Evolutionary conservation across 2,329 filamentous ascomycete species (phyloP).

Genomic region (Phyllosticta capitalensis): DNA sequence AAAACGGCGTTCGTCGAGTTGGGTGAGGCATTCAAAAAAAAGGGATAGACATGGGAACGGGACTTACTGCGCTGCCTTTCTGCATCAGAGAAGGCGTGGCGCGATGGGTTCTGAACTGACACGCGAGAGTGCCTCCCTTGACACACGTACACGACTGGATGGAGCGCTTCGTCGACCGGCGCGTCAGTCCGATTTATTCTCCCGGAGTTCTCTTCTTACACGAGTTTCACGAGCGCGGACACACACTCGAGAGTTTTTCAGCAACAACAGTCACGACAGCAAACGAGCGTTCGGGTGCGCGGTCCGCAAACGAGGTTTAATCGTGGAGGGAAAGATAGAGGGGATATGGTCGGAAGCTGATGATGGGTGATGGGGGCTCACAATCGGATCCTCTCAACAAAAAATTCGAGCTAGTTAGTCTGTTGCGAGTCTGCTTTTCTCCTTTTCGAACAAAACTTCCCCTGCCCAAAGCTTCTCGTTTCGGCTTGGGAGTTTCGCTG

Average conservation of each 20-base stretch:
- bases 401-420: constrained; percentile 1
- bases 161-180: constrained; percentile 6
- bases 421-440: background rate
- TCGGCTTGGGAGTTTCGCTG: background rate
- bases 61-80: constrained; percentile 10
- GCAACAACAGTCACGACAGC: background rate
- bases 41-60: constrained; percentile 4
- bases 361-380: background rate
- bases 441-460: background rate
- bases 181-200: background rate
- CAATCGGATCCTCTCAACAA: constrained; percentile 7
- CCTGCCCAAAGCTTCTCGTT: background rate
- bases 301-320: background rate
- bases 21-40: constrained; percentile 7
- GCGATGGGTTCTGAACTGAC: constrained; percentile 9
- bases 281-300: background rate
- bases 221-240: constrained; percentile 4
- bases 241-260: background rate
- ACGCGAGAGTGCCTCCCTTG: background rate
- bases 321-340: background rate
- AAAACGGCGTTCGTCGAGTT: constrained; percentile 11
- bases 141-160: constrained; percentile 4
- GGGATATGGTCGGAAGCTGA: background rate
- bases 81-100: constrained; percentile 8
- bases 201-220: constrained; percentile 6